Evolutionary conservation across 441 rosid genomes (phyloP), one percentile per base, ranked within the genome.

Genomic region (Arabidopsis lyrata): DNA sequence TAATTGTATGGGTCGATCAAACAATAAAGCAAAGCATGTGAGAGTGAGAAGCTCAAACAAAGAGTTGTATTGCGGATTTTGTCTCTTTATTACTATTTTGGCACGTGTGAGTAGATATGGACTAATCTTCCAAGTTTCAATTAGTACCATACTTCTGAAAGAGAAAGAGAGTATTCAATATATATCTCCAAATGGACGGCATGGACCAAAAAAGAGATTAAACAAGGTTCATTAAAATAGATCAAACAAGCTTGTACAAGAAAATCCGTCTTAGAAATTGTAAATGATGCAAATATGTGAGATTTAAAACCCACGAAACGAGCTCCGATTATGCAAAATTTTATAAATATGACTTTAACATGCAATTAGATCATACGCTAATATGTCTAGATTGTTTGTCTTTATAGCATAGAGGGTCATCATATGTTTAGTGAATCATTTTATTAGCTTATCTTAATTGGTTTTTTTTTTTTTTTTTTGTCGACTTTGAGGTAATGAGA

Each of bases 61-160:
- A 74, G 18, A 63, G 45, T 66, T 59, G 68, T n/a, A 59, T 66
- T 20, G 68, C 11, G 9, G 22, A 75, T 42, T 41, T 44, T 61
- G 74, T 68, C 50, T 53, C 14, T 61, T 61, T 68, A 63, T n/a
- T 35, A 68, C 78, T 68, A 50, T 60, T 60, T 75, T 52, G 36
- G 57, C 78, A 75, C 78, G 78, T 75, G 63, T 61, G 56, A 52
- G 68, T 41, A 59, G 31, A 3, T n/a, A 56, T 58, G 66, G 66
- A 45, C 22, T 36, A 60, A 42, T 52, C n/a, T 66, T 50, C 15
- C 27, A 60, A 15, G 22, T 59, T 59, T 63, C 63, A 63, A 63
- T 27, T 64, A 59, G 34, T 61, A 38, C 59, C 70, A 45, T 63
- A 55, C 70, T 32, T 45, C n/a, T 8, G 12, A 55, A 44, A 63